Base-by-base conservation (phyloP, 129 eudicot species). In the Artemisia annua region DNA sequence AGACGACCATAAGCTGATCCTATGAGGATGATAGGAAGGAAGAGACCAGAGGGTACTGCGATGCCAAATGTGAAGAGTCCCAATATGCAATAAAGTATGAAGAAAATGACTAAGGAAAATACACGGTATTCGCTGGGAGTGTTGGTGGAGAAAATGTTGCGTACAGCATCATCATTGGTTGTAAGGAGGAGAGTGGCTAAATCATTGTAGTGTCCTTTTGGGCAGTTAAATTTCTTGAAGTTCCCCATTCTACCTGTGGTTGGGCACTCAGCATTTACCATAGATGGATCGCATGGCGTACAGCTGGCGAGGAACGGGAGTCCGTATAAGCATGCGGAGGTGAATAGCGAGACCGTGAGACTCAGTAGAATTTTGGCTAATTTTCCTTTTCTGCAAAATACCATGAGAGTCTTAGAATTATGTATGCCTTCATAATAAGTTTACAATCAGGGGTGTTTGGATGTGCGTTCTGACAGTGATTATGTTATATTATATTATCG, bases 1-100 rank as follows among this genome's bases (percentile, higher is more conserved):
- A 90, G 72, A 20, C 99, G 91, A 14, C 99, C 99, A n/a, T 94
- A 94, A 63, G 97, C 99, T 7, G 99, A 88, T 11, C 99, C 99
- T 85, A 88, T 90, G 52, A 94, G 91, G 59, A 94, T 94, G 81
- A 94, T 94, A 0, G 99, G 97, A 64, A 94, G 94, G 82, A 94
- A 94, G 22, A 94, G 94, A 18, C 99, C 99, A 0, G 99, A 90
- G 2, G 99, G 99, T 20, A 94, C 96, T 2, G 96, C 99, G 60
- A 94, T 94, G 51, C 99, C 99, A 49, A 90, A 94, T 51, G 97
- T 90, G 78, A 94, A 48, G 73, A 94, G 93, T 61, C 99, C 97
- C 83, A 94, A 67, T 71, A 94, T 83, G 80, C 91, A 94, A 49
- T 90, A 94, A 16, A 90, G 83, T 13, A 30, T 80, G 62, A 94